A percentile compares a stretch with the other conserved stretches of the same genome.
These are phyloP conservation scores for Ammopiptanthus mongolicus DNA, from an alignment of 306 rosid species.

Conservation along the genomic window DNA sequence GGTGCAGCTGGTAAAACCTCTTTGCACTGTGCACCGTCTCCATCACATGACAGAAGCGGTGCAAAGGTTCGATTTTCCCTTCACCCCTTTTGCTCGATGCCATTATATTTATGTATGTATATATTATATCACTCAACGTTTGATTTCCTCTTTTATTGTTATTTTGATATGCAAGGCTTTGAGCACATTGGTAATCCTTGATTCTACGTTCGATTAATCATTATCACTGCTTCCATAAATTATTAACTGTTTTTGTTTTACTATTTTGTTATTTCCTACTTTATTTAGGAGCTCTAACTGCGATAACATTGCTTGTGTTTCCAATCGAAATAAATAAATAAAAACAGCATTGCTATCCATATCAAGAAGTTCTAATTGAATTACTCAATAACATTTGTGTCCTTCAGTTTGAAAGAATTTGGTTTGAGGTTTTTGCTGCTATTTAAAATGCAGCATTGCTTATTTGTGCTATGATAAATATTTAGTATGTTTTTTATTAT, in stretches of 20 bases:
- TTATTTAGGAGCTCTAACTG: slow-evolving; percentile 51
- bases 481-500: too few species aligned
- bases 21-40: too few species aligned
- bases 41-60: too few species aligned
- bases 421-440: slow-evolving; percentile 77
- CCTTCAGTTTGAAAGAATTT: slow-evolving; percentile 94
- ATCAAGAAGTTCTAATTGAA: slow-evolving; percentile 70
- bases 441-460: slow-evolving; percentile 17
- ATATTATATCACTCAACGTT: too few species aligned
- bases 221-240: background rate
- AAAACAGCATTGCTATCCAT: too few species aligned
- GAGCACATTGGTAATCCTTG: slow-evolving; percentile 51
- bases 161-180: too few species aligned
- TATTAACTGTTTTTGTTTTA: background rate
- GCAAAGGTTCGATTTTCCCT: too few species aligned
- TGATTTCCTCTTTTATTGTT: too few species aligned
- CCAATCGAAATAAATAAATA: slow-evolving; percentile 25
- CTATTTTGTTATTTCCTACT: slow-evolving; percentile 9
- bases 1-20: too few species aligned
- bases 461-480: background rate
- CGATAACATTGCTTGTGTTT: slow-evolving; percentile 73
- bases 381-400: slow-evolving; percentile 88
- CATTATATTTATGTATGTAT: too few species aligned
- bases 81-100: too few species aligned
- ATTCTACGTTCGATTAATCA: background rate